Conservation (phyloP, 345 rosid genomes). For the Eucalyptus dawsonii region DNA sequence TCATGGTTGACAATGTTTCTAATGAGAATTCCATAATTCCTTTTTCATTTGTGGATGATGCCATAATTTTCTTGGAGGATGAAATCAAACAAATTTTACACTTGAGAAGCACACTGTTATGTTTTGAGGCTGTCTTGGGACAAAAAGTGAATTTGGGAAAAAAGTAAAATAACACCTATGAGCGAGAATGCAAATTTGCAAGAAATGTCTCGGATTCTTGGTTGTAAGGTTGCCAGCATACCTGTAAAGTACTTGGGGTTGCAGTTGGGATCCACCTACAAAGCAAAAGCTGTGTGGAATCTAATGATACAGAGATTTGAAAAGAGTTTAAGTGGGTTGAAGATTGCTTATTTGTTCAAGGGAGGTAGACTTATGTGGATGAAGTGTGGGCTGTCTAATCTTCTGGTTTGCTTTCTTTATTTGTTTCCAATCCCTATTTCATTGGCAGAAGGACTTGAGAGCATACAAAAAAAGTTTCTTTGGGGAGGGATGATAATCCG, state of each 20-base stretch:
- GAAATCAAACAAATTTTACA: background rate
- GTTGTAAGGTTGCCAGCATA: background rate
- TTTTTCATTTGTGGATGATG: background rate
- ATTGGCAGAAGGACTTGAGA: background rate
- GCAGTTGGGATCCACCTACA: background rate
- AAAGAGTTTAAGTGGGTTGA: background rate
- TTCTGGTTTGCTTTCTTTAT: background rate
- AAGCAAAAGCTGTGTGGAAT: background rate
- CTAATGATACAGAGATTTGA: background rate
- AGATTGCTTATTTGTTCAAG: background rate
- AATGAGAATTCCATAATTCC: background rate
- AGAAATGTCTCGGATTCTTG: background rate
- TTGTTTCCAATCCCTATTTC: background rate
- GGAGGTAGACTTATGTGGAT: background rate
- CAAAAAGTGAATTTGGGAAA: background rate
- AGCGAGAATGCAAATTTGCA: background rate
- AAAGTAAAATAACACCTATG: background rate
- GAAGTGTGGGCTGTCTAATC: background rate
- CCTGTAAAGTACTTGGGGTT: background rate
- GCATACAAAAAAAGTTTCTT: background rate
- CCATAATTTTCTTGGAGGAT: background rate
- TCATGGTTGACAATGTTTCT: background rate
- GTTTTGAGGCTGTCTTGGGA: background rate
- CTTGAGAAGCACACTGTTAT: background rate
- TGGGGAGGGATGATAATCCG: background rate